Evolutionary conservation across 371 early-diverging fungal genomes (phyloP).

Genomic region (Rhizomucor miehei): DNA sequence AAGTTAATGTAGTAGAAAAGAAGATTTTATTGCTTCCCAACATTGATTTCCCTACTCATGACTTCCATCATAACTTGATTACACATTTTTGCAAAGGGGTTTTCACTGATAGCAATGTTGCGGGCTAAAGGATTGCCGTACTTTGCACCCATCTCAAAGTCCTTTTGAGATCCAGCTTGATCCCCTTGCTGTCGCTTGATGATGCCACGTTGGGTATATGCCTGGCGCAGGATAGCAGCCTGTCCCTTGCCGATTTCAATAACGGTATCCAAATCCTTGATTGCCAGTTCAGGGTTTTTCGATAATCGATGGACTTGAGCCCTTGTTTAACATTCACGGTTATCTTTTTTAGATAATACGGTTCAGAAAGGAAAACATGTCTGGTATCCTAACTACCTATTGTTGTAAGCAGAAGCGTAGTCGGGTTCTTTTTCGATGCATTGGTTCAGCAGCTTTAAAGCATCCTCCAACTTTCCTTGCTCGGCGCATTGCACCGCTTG

Average conservation of each 20-base stretch:
- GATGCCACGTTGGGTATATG: slow-evolving; percentile 86
- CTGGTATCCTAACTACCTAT: no score
- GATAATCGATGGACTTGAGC: slow-evolving; percentile 78
- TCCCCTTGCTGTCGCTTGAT: slow-evolving; percentile 66
- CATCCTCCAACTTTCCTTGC: slow-evolving; percentile 38
- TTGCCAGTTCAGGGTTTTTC: slow-evolving; percentile 50
- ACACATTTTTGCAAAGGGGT: slow-evolving; percentile 91
- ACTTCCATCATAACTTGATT: slow-evolving; percentile 72
- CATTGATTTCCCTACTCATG: slow-evolving; percentile 50
- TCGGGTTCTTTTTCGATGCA: slow-evolving; percentile 56
- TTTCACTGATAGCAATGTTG: slow-evolving; percentile 70
- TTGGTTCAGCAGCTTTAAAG: slow-evolving; percentile 41
- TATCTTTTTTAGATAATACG: no score
- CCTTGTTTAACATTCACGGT: slow-evolving; percentile 27
- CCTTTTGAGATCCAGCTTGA: slow-evolving; percentile 60
- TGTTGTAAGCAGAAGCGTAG: slow-evolving; percentile 85
- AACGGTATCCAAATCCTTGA: slow-evolving; percentile 70
- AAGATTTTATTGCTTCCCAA: slow-evolving; percentile 3
- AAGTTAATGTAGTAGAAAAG: neutral
- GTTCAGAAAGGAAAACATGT: no score
- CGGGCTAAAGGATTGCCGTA: slow-evolving; percentile 85
- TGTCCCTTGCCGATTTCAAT: slow-evolving; percentile 60
- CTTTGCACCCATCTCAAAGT: slow-evolving; percentile 74
- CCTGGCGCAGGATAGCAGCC: slow-evolving; percentile 40
- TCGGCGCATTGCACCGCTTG: slow-evolving; percentile 49